phyloP scores from a whole-genome alignment of 2,329 filamentous ascomycete species.

The Colletotrichum sp. region DNA sequence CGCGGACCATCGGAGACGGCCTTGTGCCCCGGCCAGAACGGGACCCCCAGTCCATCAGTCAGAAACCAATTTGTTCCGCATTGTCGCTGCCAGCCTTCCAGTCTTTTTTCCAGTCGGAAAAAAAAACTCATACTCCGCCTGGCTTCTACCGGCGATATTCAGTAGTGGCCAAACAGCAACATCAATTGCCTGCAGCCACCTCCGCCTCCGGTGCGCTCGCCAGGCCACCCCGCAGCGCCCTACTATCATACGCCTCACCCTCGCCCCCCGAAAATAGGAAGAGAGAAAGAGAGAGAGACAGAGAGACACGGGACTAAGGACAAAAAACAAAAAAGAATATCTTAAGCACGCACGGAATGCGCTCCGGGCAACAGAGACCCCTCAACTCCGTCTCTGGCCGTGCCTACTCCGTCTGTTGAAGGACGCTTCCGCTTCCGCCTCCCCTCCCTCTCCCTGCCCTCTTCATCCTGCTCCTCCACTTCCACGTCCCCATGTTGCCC shows the following conservation, averaged over 20 bases:
- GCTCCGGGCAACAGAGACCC: not conserved
- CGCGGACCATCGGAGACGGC: conserved; percentile 11
- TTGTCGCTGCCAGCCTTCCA: not conserved
- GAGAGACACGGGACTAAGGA: not conserved
- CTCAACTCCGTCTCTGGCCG: not conserved
- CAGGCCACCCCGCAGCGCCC: not conserved
- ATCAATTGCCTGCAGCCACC: not conserved
- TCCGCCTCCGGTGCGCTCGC: not conserved
- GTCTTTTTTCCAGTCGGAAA: not conserved
- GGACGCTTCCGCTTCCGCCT: not conserved
- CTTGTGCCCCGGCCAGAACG: not conserved
- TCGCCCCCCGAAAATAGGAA: not conserved
- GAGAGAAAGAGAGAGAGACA: not conserved
- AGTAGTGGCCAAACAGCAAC: not conserved
- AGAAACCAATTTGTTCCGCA: not conserved
- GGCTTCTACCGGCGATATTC: not conserved
- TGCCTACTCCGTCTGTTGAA: not conserved
- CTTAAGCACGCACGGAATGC: not conserved
- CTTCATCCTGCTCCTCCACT: not conserved
- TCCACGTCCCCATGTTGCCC: not conserved
- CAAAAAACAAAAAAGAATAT: not conserved
- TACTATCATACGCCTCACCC: not conserved
- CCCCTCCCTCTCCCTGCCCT: not conserved
- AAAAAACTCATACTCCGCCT: not conserved
- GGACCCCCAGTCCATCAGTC: conserved; percentile 1